Conservation (phyloP, 1,284 basidiomycete genomes). For the Schizophyllum amplum region DNA sequence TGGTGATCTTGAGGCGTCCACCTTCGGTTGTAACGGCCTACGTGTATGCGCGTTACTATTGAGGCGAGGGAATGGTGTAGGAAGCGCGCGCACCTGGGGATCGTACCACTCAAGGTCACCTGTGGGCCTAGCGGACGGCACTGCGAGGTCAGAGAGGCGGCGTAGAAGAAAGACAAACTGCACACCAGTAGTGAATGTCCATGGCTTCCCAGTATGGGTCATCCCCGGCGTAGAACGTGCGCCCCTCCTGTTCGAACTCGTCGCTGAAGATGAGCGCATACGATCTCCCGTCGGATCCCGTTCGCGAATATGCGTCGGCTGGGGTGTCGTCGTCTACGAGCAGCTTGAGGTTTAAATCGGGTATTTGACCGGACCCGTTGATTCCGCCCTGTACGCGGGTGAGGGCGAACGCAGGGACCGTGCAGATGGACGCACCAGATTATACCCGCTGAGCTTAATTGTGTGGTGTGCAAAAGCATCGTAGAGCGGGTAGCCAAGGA, state of each 20-base stretch:
- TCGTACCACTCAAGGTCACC: conserved; percentile 84
- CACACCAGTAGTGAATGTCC: conserved; percentile 37
- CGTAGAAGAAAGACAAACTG: no score
- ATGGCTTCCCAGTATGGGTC: conserved; percentile 67
- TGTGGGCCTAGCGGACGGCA: conserved; percentile 38
- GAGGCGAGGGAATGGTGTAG: neutral
- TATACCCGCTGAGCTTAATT: conserved; percentile 23
- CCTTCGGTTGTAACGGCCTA: conserved; percentile 58
- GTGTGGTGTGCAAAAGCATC: conserved; percentile 13
- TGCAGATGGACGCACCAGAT: no score
- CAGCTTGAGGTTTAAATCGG: conserved; percentile 44
- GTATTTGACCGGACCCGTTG: conserved; percentile 23
- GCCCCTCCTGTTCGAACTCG: conserved; percentile 40
- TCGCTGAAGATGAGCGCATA: conserved; percentile 75
- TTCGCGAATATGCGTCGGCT: conserved; percentile 38
- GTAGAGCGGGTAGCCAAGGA: conserved; percentile 78
- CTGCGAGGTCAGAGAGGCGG: no score
- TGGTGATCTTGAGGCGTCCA: conserved; percentile 74
- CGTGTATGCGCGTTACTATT: conserved; percentile 1
- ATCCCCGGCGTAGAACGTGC: conserved; percentile 64
- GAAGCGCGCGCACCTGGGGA: conserved; percentile 41
- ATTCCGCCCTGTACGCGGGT: no score
- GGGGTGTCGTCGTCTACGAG: conserved; percentile 71
- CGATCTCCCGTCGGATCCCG: conserved; percentile 56
- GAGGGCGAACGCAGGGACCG: no score